Evolutionary conservation across 768 basidiomycete genomes (phyloP), one percentile per base, ranked within the genome.

Genomic region (Trametes cubensis): DNA sequence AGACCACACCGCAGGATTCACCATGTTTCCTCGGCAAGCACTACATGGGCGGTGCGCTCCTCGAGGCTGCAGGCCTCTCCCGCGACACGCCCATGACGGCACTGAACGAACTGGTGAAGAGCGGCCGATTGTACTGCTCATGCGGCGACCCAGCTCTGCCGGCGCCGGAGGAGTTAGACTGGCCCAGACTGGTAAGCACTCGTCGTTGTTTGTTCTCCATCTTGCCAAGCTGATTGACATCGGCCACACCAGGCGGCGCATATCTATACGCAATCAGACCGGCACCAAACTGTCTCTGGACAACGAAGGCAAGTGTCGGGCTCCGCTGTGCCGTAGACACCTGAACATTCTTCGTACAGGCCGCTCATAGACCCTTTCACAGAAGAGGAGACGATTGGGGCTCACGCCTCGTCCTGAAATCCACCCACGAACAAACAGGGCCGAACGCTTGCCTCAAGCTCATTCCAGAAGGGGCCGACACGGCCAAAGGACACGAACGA

Each of bases 121-220:
- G 18, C 4, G 55, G 44, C 18, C 18, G 44, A 11, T 28, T 56
- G 18, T 46, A 46, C 28, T 56, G 55, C 28, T 42, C 45, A 6
- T 56, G 55, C 21, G 25, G 55, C 30, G 55, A 56, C 30, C 55
- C 55, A 13, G 18, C n/a, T 3, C 20, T 56, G 28, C 55, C 55
- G 1, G 26, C 26, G 4, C 54, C 54, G 23, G 54, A 28, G 17
- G 41, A 26, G 11, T 26, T 55, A 6, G 44, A 55, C 18, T 55
- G 54, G 54, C 15, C 54, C 5, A 28, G 17, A 6, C 34, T 55
- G 54, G 54, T 45, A 23, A 28, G 54, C 28, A 15, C 18, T n/a
- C 25, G n/a, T 38, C 50, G 17, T 54, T 28, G 28, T 7, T 7
- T 7, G 28, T 28, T 3, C 28, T 4, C 28, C 28, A 28, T 3